Percentiles rank a stretch among this genome's conserved stretches.
phyloP scores from a whole-genome alignment of 2,329 filamentous ascomycete species.

The Grosmannia huntii region DNA sequence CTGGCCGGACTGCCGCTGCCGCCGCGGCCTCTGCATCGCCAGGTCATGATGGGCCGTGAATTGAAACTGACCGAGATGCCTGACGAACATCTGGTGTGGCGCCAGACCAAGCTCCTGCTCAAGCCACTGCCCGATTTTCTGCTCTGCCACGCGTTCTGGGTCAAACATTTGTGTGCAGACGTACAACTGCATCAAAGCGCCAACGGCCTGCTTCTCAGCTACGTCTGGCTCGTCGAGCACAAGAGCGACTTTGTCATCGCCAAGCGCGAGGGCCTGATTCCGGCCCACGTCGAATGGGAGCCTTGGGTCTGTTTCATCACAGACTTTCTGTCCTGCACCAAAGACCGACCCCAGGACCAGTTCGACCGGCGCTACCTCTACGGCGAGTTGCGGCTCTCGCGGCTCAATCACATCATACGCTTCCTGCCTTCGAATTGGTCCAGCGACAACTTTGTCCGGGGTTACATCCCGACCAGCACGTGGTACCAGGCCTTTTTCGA shows the following conservation, averaged over 20 bases:
- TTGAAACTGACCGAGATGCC: neutral
- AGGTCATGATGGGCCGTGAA: neutral
- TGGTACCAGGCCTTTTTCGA: constrained; percentile 1
- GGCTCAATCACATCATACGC: neutral
- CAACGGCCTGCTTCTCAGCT: neutral
- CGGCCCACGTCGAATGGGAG: neutral
- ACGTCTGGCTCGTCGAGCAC: neutral
- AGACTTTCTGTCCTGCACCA: neutral
- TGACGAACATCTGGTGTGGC: neutral
- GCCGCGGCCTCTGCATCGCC: neutral
- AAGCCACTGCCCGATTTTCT: neutral
- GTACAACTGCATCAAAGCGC: neutral
- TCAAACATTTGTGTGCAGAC: neutral
- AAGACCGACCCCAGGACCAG: too few species aligned
- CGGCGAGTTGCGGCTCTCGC: neutral
- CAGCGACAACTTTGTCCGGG: neutral
- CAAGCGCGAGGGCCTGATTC: neutral
- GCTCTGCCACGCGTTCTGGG: neutral
- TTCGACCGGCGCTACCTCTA: neutral
- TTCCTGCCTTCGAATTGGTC: neutral
- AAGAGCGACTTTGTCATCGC: neutral
- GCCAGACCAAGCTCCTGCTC: neutral
- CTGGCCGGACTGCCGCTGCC: neutral
- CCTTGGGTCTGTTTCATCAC: neutral
- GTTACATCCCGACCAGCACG: neutral